phyloP scores from a whole-genome alignment of 129 eudicot species.

The sunflower (Helianthus annuus) region DNA sequence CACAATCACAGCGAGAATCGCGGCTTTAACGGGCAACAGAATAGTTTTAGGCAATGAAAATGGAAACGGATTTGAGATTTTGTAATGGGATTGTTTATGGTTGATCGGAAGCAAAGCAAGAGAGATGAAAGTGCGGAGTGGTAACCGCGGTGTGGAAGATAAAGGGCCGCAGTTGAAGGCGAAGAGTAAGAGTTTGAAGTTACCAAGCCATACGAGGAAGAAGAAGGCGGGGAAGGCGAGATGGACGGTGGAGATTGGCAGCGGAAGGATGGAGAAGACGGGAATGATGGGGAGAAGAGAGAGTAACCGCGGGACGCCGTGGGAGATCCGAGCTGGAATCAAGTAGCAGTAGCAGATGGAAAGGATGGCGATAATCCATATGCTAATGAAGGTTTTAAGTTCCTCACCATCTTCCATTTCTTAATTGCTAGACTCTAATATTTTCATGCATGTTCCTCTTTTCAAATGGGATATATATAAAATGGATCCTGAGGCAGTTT shows the following conservation, averaged over 20 bases:
- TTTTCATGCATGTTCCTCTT: neutral
- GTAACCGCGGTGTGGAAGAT: slow-evolving; percentile 21
- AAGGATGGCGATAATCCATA: slow-evolving; percentile 33
- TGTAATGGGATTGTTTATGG: slow-evolving; percentile 8
- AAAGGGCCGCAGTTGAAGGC: slow-evolving; percentile 48
- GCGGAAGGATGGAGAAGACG: slow-evolving; percentile 33
- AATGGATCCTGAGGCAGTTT: too few relatives aligned
- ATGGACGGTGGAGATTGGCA: slow-evolving; percentile 25
- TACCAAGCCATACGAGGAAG: slow-evolving; percentile 51
- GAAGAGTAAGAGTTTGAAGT: slow-evolving; percentile 53
- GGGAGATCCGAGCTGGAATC: neutral
- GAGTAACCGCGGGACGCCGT: slow-evolving; percentile 5
- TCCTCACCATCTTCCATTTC: slow-evolving; percentile 35
- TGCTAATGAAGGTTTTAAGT: slow-evolving; percentile 43
- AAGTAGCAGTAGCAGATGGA: slow-evolving; percentile 36
- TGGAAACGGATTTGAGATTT: too few relatives aligned
- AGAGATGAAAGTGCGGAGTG: slow-evolving; percentile 38
- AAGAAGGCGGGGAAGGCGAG: slow-evolving; percentile 36
- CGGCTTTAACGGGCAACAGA: slow-evolving; percentile 20
- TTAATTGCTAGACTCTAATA: neutral
- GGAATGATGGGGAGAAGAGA: slow-evolving; percentile 33
- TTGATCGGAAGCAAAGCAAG: slow-evolving; percentile 55
- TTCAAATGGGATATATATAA: neutral
- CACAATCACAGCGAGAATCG: slow-evolving; percentile 26
- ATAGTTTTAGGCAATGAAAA: slow-evolving; percentile 1